Evolutionary conservation across 805 yeast genomes (phyloP).

Genomic region (Candida sakaeoensis): DNA sequence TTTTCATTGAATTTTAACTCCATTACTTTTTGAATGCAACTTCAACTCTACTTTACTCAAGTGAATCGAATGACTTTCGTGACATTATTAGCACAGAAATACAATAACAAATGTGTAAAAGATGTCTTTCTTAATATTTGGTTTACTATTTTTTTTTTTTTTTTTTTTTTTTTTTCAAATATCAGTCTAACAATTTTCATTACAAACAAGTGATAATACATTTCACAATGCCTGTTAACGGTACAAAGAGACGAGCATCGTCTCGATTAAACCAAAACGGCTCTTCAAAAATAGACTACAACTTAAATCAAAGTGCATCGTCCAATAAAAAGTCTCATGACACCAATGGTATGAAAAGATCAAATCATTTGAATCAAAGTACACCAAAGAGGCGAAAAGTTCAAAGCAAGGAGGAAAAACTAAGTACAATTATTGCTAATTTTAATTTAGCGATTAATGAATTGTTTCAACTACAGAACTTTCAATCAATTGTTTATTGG

Average conservation of each 20-base stretch:
- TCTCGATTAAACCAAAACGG: conserved; percentile 6
- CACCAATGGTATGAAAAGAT: neutral
- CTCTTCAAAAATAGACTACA: neutral
- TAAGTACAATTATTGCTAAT: conserved; percentile 42
- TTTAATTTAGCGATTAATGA: conserved; percentile 55
- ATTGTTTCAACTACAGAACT: conserved; percentile 59
- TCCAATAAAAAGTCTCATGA: neutral
- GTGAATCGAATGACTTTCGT: no score
- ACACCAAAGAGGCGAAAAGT: conserved; percentile 20
- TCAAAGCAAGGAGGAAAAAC: conserved; percentile 14
- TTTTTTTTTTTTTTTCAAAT: neutral
- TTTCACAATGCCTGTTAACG: conserved; percentile 3
- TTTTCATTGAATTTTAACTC: no score
- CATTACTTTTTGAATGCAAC: no score
- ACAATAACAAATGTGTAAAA: no score
- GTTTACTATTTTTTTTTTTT: no score
- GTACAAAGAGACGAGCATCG: conserved; percentile 3
- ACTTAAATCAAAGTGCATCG: neutral
- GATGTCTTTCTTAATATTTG: no score
- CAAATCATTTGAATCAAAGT: conserved; percentile 1
- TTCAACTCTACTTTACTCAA: no score
- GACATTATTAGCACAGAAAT: no score
- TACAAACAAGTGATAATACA: neutral
- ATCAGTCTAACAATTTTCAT: neutral
- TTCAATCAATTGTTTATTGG: conserved; percentile 58